Conservation (phyloP, 2,329 filamentous ascomycete species). For the Fusarium devonianum region DNA sequence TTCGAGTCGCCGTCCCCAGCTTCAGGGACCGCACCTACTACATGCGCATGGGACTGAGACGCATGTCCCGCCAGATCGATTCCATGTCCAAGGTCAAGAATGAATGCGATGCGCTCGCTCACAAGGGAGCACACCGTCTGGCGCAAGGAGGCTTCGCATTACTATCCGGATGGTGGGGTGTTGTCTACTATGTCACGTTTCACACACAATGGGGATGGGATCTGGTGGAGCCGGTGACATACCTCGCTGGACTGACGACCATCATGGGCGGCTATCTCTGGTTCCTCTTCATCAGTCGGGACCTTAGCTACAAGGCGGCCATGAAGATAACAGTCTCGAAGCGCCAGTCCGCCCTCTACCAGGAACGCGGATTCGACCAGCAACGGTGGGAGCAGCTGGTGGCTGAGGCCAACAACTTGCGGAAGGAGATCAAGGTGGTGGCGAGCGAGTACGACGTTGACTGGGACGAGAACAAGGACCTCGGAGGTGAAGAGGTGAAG, state of each 20-base stretch:
- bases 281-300: constrained; percentile 92
- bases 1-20: constrained; percentile 82
- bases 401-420: constrained; percentile 78
- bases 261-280: constrained; percentile 91
- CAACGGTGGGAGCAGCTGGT: constrained; percentile 79
- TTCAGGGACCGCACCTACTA: constrained; percentile 94
- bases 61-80: constrained; percentile 73
- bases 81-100: constrained; percentile 76
- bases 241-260: constrained; percentile 83
- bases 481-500: constrained; percentile 71
- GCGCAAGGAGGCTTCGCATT: constrained; percentile 81
- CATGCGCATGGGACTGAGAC: constrained; percentile 77
- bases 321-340: constrained; percentile 86
- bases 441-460: constrained; percentile 90
- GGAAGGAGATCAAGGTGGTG: constrained; percentile 80
- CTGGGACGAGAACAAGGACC: constrained; percentile 80
- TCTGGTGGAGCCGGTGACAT: constrained; percentile 88
- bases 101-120: constrained; percentile 81
- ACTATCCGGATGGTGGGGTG: constrained; percentile 79
- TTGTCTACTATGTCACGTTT: constrained; percentile 77
- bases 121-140: constrained; percentile 77
- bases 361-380: constrained; percentile 76
- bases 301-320: constrained; percentile 85
- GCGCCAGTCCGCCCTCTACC: constrained; percentile 79
- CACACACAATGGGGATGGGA: constrained; percentile 86